phyloP scores from a whole-genome alignment of 495 filamentous ascomycete species.

The Penicillium lagena region DNA sequence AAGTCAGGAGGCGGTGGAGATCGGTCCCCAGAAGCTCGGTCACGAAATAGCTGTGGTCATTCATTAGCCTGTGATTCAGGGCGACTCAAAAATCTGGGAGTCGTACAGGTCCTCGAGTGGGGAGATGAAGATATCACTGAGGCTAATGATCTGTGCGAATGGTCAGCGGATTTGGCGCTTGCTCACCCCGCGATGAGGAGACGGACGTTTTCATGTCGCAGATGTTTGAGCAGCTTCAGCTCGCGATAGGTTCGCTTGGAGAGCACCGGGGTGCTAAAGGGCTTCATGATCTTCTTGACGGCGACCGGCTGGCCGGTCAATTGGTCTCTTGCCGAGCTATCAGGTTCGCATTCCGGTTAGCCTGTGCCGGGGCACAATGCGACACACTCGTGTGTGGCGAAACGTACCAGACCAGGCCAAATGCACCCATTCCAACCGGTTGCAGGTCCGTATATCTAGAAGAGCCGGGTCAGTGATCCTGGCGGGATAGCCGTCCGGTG shows the following conservation, averaged over 20 bases:
- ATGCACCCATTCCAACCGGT: conserved; percentile 98
- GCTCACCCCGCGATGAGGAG: background rate
- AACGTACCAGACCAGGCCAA: conserved; percentile 91
- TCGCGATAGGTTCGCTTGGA: conserved; percentile 97
- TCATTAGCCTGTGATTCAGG: conserved; percentile 22
- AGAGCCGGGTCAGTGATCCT: conserved; percentile 6
- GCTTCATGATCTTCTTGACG: conserved; percentile 99
- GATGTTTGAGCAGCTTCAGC: conserved; percentile 92
- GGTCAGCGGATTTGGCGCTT: conserved; percentile 12
- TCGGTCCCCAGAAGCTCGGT: conserved; percentile 97
- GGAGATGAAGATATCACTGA: conserved; percentile 99
- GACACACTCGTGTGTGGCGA: conserved; percentile 7
- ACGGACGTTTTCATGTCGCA: conserved; percentile 90
- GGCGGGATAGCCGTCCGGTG: background rate
- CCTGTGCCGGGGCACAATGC: conserved; percentile 1
- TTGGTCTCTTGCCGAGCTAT: conserved; percentile 92
- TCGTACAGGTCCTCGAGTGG: conserved; percentile 95
- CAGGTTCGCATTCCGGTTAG: conserved; percentile 8
- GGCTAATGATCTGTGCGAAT: conserved; percentile 73
- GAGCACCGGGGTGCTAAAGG: conserved; percentile 94
- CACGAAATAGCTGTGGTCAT: conserved; percentile 75
- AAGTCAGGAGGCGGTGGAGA: conserved; percentile 90
- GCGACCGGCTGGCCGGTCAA: conserved; percentile 92
- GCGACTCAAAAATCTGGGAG: background rate
- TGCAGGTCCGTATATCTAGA: conserved; percentile 92